Evolutionary conservation across 2,329 filamentous ascomycete species (phyloP), one percentile per base, ranked within the genome.

Genomic region (Penicillium sp.): DNA sequence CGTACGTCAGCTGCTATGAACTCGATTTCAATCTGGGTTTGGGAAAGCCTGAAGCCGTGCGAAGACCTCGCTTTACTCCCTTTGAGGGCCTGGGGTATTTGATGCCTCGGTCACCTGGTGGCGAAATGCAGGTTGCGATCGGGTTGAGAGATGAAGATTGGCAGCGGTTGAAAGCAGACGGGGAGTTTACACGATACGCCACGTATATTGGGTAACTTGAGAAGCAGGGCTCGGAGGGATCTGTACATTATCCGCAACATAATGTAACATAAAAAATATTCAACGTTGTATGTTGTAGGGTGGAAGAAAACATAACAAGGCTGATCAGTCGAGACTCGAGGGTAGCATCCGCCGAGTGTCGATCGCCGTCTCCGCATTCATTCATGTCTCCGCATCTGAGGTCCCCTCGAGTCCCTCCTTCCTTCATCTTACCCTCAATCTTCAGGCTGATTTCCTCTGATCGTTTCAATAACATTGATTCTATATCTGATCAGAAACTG

Each of bases 81-180:
- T 54, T 75, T 3, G 77, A 80, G 60, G 66, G 77, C 1, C 54
- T 81, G 49, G 60, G 75, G 30, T 81, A 81, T 58, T 54, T 81
- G 4, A 67, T 81, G 67, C 77, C 78, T 0, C 74, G 64, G 55
- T 57, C 59, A 0, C 51, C 41, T 0, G 67, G 76, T 18, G 76
- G 78, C 0, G 71, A 74, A 31, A 66, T 80, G 33, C 67, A 67
- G 0, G 68, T 75, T 9, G 72, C 63, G 0, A 44, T 80, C 7
- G 78, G 74, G 53, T 55, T 81, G 43, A 66, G 70, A 34, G 70
- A 76, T 25, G 74, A 75, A 28, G 78, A 80, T 56, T 67, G 80
- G 69, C 64, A 70, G 31, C 62, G 62, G 42, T 55, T 82, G 43
- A 73, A 56, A 52, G 39, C 3, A 2, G 77, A 80, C 59, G 60